Percentiles rank a stretch among this genome's conserved stretches.
Evolutionary conservation across 192 early-diverging fungal species (phyloP).

Genomic region (Coemansia sp.): DNA sequence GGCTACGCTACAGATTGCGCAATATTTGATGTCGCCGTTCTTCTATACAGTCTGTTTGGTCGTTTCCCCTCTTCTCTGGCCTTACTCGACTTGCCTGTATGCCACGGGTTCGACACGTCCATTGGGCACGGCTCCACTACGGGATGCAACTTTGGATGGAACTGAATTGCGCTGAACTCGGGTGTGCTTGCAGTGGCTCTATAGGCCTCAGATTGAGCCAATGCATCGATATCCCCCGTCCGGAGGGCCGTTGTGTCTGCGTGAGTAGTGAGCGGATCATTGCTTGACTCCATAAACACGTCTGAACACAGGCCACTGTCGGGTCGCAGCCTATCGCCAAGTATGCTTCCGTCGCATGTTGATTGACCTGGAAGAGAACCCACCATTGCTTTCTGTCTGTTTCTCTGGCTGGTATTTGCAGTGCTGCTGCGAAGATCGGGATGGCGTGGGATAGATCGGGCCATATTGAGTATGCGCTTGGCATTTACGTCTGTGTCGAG

Average conservation of each 20-base stretch:
- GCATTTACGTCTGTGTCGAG: neutral
- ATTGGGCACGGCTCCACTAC: conserved; percentile 35
- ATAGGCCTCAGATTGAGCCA: neutral
- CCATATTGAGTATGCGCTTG: conserved; percentile 26
- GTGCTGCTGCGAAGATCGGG: conserved; percentile 14
- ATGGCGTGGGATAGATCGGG: conserved; percentile 30
- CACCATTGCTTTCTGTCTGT: neutral
- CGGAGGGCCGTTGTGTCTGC: neutral
- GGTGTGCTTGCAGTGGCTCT: neutral
- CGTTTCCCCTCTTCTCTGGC: neutral
- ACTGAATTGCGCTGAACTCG: conserved; percentile 1
- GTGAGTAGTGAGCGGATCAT: neutral
- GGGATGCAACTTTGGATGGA: conserved; percentile 37
- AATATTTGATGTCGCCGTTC: neutral
- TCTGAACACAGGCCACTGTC: conserved; percentile 1
- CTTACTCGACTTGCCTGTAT: conserved; percentile 4
- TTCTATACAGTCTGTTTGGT: neutral
- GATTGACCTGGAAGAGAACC: conserved; percentile 3
- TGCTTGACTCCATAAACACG: conserved; percentile 4
- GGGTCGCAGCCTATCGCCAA: conserved; percentile 26
- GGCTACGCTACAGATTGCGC: neutral
- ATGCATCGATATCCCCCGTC: neutral
- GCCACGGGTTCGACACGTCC: conserved; percentile 26
- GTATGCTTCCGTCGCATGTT: conserved; percentile 15
- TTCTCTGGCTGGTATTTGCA: neutral